Conservation (phyloP, 75 land plant species). For the Azolla pinnata region DNA sequence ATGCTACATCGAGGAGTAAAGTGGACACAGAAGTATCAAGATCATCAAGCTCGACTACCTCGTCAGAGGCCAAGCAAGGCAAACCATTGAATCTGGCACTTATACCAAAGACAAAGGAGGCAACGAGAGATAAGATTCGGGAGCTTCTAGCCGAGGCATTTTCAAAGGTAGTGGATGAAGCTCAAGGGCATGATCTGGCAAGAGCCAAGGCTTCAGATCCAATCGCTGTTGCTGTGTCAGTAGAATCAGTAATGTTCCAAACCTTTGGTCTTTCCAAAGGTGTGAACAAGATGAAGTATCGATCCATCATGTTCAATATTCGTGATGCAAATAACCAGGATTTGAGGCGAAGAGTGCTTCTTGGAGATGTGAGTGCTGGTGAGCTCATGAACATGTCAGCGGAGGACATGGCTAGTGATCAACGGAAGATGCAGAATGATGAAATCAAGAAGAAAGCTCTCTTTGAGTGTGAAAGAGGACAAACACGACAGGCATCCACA, state of each 20-base stretch:
- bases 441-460: conserved; percentile 78
- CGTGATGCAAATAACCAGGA: conserved; percentile 82
- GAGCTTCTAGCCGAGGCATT: conserved; percentile 63
- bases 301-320: conserved; percentile 83
- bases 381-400: conserved; percentile 41
- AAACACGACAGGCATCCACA: conserved; percentile 49
- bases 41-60: background rate
- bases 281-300: conserved; percentile 58
- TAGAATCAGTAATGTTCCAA: conserved; percentile 64
- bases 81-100: conserved; percentile 7
- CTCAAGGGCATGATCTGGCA: conserved; percentile 19
- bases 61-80: background rate
- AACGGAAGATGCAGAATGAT: conserved; percentile 48
- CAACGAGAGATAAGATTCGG: conserved; percentile 56
- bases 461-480: conserved; percentile 75
- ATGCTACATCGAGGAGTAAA: background rate
- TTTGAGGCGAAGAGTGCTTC: conserved; percentile 60
- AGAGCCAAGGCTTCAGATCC: conserved; percentile 50
- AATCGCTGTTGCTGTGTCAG: conserved; percentile 59
- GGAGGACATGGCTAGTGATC: conserved; percentile 91
- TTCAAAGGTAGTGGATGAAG: conserved; percentile 46
- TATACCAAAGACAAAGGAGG: conserved; percentile 28
- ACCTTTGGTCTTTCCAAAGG: conserved; percentile 56
- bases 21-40: background rate
- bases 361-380: conserved; percentile 60